Evolutionary conservation across 1,284 basidiomycete species (phyloP).

Genomic region (Dichomitus squalens): DNA sequence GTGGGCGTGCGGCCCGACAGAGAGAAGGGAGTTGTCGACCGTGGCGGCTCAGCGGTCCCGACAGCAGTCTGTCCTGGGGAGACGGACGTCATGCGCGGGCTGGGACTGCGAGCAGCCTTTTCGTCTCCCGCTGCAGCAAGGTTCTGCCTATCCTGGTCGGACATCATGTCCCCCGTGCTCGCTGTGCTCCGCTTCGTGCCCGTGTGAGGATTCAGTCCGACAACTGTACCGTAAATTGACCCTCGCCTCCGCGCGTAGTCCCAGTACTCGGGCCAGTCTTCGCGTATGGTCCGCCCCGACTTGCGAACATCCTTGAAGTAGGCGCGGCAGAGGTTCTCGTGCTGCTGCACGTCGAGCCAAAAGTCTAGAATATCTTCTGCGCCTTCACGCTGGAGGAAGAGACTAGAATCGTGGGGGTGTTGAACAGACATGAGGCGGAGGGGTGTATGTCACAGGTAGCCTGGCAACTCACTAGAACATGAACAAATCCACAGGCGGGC

Average conservation of each 20-base stretch:
- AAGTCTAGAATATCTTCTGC: constrained; percentile 97
- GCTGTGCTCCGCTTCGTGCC: constrained; percentile 74
- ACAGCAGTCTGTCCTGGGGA: constrained; percentile 46
- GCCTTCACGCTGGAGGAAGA: constrained; percentile 91
- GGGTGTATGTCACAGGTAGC: constrained; percentile 1
- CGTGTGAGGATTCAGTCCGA: constrained; percentile 63
- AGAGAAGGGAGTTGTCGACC: constrained; percentile 80
- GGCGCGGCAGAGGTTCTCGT: constrained; percentile 96
- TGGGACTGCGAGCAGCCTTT: constrained; percentile 51
- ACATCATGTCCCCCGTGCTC: constrained; percentile 68
- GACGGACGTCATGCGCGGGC: constrained; percentile 44
- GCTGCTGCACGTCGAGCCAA: constrained; percentile 98
- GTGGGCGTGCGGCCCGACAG: constrained; percentile 72
- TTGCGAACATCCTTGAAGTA: constrained; percentile 99
- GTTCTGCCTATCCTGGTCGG: constrained; percentile 66
- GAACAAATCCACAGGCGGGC: constrained; percentile 95
- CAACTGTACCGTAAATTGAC: constrained; percentile 89
- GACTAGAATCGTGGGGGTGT: constrained; percentile 41
- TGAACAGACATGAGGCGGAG: constrained; percentile 15
- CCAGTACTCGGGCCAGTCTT: constrained; percentile 98
- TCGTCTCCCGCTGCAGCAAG: constrained; percentile 51
- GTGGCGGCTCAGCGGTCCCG: constrained; percentile 44
- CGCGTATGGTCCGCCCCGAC: constrained; percentile 87
- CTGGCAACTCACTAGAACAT: constrained; percentile 88
- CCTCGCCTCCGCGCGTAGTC: constrained; percentile 86